Evolutionary conservation across 208 protist genomes (phyloP).

Genomic region (Wallacemonas sp.): DNA sequence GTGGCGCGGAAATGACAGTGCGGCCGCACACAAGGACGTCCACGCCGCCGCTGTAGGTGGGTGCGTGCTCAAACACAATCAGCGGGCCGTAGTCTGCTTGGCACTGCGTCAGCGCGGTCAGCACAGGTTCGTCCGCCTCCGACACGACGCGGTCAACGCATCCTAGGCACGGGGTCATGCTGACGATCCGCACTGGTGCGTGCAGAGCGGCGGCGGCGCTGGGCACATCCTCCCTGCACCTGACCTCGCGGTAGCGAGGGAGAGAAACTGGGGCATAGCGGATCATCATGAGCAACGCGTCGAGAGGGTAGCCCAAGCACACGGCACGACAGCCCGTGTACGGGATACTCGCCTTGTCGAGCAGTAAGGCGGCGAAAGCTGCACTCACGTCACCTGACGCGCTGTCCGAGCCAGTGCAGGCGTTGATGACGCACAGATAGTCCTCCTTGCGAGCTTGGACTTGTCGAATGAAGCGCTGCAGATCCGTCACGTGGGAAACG

Average conservation of each 20-base stretch:
- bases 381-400: slow-evolving; percentile 33
- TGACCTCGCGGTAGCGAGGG: slow-evolving; percentile 56
- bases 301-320: slow-evolving; percentile 53
- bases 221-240: slow-evolving; percentile 23
- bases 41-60: neutral
- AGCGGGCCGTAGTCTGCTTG: slow-evolving; percentile 1
- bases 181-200: slow-evolving; percentile 32
- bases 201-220: slow-evolving; percentile 30
- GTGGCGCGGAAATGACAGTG: neutral
- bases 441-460: slow-evolving; percentile 26
- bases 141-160: slow-evolving; percentile 13
- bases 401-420: slow-evolving; percentile 46
- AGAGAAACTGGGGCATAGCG: slow-evolving; percentile 70
- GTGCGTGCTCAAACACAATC: neutral
- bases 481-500: slow-evolving; percentile 30
- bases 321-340: slow-evolving; percentile 63
- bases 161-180: slow-evolving; percentile 18
- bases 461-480: slow-evolving; percentile 37
- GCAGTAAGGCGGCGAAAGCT: slow-evolving; percentile 38
- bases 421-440: slow-evolving; percentile 47
- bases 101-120: neutral
- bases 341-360: slow-evolving; percentile 37
- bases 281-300: slow-evolving; percentile 78
- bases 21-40: slow-evolving; percentile 7
- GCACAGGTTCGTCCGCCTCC: neutral